phyloP scores from a whole-genome alignment of 2,329 filamentous ascomycete species.

The Trichoderma polysporum region DNA sequence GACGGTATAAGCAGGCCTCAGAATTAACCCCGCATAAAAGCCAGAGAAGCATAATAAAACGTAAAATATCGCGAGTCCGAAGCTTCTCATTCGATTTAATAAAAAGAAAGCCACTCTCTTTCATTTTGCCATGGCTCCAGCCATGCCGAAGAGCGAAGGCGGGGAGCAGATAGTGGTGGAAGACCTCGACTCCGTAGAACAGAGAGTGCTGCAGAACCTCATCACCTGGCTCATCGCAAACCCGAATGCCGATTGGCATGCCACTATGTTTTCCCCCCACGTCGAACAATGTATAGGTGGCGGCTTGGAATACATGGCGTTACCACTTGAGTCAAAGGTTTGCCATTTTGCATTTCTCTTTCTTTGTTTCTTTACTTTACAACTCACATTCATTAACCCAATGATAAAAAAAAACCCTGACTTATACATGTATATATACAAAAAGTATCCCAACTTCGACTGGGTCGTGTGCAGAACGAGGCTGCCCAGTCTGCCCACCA shows the following conservation, averaged over 20 bases:
- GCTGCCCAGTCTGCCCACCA: not conserved
- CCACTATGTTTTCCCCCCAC: not conserved
- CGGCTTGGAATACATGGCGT: not conserved
- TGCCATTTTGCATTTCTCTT: not conserved
- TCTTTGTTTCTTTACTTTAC: not conserved
- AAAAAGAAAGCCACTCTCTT: not conserved
- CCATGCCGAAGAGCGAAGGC: not conserved
- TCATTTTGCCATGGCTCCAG: no score
- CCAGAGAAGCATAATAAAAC: not conserved
- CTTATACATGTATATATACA: not conserved
- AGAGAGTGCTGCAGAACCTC: not conserved
- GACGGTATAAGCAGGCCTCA: not conserved
- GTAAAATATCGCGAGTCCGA: no score
- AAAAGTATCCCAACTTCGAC: not conserved
- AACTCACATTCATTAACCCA: no score
- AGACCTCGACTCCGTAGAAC: not conserved
- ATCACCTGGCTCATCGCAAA: not conserved
- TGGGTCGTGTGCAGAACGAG: not conserved
- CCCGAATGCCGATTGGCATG: not conserved
- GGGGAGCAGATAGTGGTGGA: not conserved
- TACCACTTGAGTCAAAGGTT: not conserved
- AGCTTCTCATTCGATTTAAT: no score
- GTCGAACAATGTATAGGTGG: not conserved
- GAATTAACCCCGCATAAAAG: not conserved
- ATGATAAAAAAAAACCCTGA: no score